Evolutionary conservation across 306 rosid genomes (phyloP).

Genomic region (Quercus suber): DNA sequence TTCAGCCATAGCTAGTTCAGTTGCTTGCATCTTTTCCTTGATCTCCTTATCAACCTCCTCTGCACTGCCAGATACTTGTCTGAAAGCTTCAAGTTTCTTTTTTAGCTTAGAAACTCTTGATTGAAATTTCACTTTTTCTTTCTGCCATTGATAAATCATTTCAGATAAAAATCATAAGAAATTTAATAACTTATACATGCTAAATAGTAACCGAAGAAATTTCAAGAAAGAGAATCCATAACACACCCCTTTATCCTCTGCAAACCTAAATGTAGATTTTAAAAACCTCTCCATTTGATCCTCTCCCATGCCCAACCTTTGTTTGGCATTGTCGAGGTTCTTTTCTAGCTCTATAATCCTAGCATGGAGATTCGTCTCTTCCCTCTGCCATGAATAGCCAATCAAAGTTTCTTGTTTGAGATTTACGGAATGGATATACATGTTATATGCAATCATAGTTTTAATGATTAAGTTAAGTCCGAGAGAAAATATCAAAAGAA

Average conservation of each 20-base stretch:
- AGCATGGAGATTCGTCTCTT: constrained; percentile 49
- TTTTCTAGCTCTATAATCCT: constrained; percentile 57
- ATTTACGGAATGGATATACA: too few relatives aligned
- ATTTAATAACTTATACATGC: too few relatives aligned
- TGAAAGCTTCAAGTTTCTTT: constrained; percentile 53
- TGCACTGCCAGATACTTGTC: constrained; percentile 62
- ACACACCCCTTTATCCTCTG: too few relatives aligned
- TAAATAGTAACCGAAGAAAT: too few relatives aligned
- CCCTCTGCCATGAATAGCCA: constrained; percentile 35
- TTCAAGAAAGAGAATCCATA: too few relatives aligned
- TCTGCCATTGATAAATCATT: too few relatives aligned
- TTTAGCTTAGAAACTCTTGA: not conserved
- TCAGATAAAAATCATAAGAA: not conserved
- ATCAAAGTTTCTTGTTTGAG: too few relatives aligned
- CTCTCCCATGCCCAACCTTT: constrained; percentile 56
- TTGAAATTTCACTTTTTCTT: too few relatives aligned
- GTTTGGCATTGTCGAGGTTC: constrained; percentile 59
- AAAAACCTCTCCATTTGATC: constrained; percentile 42
- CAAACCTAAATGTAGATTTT: constrained; percentile 30
- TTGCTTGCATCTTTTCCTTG: constrained; percentile 48
- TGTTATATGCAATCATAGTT: too few relatives aligned
- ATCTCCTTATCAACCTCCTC: constrained; percentile 19
- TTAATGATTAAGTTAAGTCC: too few relatives aligned
- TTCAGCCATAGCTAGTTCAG: not conserved
- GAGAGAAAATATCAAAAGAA: too few relatives aligned